Percentiles rank a stretch among this genome's conserved stretches.
Evolutionary conservation across 225 moss, liverwort and hornwort genomes (phyloP).

Genomic region (Takakia lepidozioides): DNA sequence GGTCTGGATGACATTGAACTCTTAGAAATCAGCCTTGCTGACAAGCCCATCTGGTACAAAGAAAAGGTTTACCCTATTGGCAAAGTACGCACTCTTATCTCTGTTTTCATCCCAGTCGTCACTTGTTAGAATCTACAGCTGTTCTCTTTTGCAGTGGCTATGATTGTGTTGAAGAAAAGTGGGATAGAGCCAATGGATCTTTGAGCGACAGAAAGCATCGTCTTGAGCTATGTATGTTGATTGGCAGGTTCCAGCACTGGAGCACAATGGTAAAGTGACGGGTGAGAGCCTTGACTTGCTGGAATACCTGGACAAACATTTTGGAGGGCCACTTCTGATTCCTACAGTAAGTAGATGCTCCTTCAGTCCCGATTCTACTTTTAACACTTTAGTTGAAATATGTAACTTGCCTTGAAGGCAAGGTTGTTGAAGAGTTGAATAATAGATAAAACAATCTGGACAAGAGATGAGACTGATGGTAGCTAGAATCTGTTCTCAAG

Average conservation of each 20-base stretch:
- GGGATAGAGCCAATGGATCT: too few species aligned
- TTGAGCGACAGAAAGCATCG: too few species aligned
- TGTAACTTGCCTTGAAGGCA: too few species aligned
- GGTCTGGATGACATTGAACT: slow-evolving; percentile 41
- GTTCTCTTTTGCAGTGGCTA: too few species aligned
- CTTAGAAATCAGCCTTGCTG: slow-evolving; percentile 37
- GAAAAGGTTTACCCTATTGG: slow-evolving; percentile 40
- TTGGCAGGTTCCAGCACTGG: slow-evolving; percentile 45
- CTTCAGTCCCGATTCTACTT: too few species aligned
- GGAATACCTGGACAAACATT: slow-evolving; percentile 40
- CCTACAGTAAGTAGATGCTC: slow-evolving; percentile 38
- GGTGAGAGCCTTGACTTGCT: slow-evolving; percentile 62
- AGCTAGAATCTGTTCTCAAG: too few species aligned
- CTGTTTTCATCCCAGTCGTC: background rate
- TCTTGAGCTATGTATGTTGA: background rate
- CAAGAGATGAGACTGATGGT: too few species aligned
- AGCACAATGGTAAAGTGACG: slow-evolving; percentile 49
- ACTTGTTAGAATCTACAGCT: background rate
- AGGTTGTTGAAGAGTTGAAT: too few species aligned
- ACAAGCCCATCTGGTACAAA: slow-evolving; percentile 50
- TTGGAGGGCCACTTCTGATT: slow-evolving; percentile 31
- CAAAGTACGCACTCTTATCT: slow-evolving; percentile 21
- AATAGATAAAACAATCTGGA: too few species aligned
- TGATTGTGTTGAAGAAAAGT: too few species aligned
- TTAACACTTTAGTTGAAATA: too few species aligned